phyloP scores from a whole-genome alignment of 768 basidiomycete species.

The Calocybe cyanea region DNA sequence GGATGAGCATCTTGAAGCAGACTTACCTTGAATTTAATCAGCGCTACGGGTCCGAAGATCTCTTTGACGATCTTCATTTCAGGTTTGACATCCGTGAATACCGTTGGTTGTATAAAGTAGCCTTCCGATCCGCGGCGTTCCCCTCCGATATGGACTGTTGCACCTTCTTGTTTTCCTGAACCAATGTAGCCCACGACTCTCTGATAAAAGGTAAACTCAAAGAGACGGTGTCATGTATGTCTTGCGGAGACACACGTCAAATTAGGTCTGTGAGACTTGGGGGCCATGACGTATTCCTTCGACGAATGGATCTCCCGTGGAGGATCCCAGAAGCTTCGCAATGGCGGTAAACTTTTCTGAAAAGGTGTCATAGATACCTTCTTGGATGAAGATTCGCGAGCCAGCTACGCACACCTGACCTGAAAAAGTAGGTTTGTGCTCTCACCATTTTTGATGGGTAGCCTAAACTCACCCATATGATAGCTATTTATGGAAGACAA shows the following conservation, averaged over 20 bases:
- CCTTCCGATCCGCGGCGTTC: slow-evolving; percentile 52
- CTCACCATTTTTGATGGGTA: no score
- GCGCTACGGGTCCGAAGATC: slow-evolving; percentile 73
- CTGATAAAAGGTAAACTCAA: slow-evolving; percentile 23
- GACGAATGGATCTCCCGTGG: slow-evolving; percentile 62
- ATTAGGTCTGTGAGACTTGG: slow-evolving; percentile 67
- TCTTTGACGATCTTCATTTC: slow-evolving; percentile 67
- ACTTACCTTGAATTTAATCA: slow-evolving; percentile 59
- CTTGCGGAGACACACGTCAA: slow-evolving; percentile 43
- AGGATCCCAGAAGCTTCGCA: slow-evolving; percentile 40
- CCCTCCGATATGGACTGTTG: slow-evolving; percentile 59
- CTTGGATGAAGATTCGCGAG: slow-evolving; percentile 81
- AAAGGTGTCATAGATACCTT: slow-evolving; percentile 77
- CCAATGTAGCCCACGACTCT: slow-evolving; percentile 70
- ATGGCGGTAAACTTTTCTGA: slow-evolving; percentile 50
- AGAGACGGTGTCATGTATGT: neutral
- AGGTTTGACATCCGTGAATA: slow-evolving; percentile 58
- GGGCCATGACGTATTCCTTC: slow-evolving; percentile 62
- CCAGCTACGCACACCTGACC: slow-evolving; percentile 78
- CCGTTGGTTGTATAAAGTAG: slow-evolving; percentile 66
- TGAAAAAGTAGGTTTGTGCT: neutral
- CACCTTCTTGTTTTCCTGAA: slow-evolving; percentile 62
- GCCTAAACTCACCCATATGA: no score
- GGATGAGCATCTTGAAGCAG: no score
- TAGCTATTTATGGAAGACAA: no score